phyloP scores from a whole-genome alignment of 116 monocot genomes.

The Iris pallida region DNA sequence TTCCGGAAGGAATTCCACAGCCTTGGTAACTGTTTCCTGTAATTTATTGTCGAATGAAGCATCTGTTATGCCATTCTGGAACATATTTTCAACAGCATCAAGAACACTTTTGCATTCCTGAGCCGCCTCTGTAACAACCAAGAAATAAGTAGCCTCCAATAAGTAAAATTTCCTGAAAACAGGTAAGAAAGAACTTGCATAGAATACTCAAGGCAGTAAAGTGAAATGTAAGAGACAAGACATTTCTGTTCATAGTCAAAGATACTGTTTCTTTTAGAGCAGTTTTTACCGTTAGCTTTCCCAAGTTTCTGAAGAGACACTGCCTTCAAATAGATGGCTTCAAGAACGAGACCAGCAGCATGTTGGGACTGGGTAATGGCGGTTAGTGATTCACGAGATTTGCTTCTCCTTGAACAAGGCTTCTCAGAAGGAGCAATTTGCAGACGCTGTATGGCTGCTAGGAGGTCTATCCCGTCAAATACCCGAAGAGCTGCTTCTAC shows the following conservation, averaged over 20 bases:
- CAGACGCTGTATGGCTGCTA: slow-evolving; percentile 54
- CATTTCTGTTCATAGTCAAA: too few species aligned
- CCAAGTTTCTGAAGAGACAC: slow-evolving; percentile 56
- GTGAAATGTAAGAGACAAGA: too few species aligned
- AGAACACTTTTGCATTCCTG: slow-evolving; percentile 51
- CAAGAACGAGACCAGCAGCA: slow-evolving; percentile 58
- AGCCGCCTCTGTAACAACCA: slow-evolving; percentile 48
- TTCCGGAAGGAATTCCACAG: slow-evolving; percentile 61
- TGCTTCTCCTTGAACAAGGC: slow-evolving; percentile 27
- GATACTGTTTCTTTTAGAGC: background rate
- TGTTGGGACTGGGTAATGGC: slow-evolving; percentile 33
- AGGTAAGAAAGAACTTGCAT: background rate
- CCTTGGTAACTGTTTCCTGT: slow-evolving; percentile 49
- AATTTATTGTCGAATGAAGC: slow-evolving; percentile 38
- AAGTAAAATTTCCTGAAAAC: background rate
- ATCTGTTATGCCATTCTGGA: slow-evolving; percentile 51
- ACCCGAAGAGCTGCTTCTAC: slow-evolving; percentile 66
- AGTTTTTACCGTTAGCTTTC: slow-evolving; percentile 32
- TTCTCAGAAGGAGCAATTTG: slow-evolving; percentile 43
- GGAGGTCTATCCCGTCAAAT: slow-evolving; percentile 65
- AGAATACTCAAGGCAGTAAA: background rate
- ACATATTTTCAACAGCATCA: slow-evolving; percentile 61
- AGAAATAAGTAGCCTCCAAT: background rate
- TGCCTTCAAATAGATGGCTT: slow-evolving; percentile 63
- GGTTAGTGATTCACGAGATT: slow-evolving; percentile 35